Evolutionary conservation across 2,329 filamentous ascomycete species (phyloP).

Genomic region (Fusarium mangiferae): DNA sequence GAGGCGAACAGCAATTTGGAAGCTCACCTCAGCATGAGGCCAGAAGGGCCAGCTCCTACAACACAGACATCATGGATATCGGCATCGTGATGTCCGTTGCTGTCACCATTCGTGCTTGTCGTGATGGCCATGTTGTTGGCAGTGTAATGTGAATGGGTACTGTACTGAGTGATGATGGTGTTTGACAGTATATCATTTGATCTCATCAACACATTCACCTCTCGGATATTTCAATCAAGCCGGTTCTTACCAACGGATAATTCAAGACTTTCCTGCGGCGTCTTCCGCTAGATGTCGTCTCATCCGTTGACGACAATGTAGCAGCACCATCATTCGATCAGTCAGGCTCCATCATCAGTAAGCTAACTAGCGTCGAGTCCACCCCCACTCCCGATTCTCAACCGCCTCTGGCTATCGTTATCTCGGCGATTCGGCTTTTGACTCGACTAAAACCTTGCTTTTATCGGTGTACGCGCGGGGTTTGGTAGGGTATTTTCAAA

Average conservation of each 20-base stretch:
- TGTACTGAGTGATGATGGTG: neutral
- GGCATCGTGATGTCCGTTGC: neutral
- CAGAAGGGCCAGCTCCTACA: conserved; percentile 65
- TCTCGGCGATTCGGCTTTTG: conserved; percentile 3
- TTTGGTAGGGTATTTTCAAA: neutral
- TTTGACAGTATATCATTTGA: neutral
- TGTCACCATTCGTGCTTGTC: neutral
- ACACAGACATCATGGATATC: conserved; percentile 58
- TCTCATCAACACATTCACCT: neutral
- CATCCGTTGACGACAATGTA: neutral
- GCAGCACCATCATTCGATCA: conserved; percentile 1
- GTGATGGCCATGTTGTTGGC: neutral
- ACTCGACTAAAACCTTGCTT: neutral
- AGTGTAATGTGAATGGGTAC: neutral
- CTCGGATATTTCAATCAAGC: neutral
- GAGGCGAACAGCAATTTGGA: fast-evolving
- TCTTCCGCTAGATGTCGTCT: neutral
- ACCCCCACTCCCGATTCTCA: neutral
- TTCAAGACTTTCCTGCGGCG: neutral
- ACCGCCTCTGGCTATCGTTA: neutral
- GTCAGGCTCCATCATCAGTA: neutral
- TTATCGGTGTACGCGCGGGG: neutral
- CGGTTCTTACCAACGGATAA: neutral
- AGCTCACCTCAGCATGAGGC: conserved; percentile 61
- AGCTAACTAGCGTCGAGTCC: neutral